These are phyloP conservation scores for Epicoccum sorghinum DNA, from an alignment of 2,329 filamentous ascomycete genomes.

Conservation along the genomic window DNA sequence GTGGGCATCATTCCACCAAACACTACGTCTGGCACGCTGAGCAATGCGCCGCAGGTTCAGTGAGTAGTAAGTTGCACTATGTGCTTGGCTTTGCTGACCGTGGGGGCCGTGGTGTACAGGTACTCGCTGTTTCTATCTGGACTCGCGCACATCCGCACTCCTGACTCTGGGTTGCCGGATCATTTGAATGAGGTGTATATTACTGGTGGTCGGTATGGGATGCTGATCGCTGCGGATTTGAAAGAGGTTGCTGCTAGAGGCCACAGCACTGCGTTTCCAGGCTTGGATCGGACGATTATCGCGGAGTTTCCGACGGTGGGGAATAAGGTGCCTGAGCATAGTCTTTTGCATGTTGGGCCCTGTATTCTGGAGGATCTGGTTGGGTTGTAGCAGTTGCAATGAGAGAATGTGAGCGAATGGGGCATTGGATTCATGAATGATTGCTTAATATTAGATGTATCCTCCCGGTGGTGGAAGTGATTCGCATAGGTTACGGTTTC, in stretches of 20 bases:
- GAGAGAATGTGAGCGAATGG: no score
- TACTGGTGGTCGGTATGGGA: not conserved
- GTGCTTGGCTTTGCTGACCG: no score
- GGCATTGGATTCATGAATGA: no score
- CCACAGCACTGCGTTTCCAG: not conserved
- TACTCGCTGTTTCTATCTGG: not conserved
- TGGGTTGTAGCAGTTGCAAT: not conserved
- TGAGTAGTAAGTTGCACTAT: not conserved
- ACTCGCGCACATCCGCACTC: not conserved
- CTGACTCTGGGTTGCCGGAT: not conserved
- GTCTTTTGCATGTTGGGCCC: not conserved
- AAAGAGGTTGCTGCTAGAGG: not conserved
- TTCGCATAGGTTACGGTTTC: no score
- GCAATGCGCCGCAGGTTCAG: not conserved
- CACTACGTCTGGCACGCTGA: not conserved
- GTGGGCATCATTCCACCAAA: not conserved
- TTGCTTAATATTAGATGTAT: no score
- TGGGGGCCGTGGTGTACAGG: not conserved
- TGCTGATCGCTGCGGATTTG: not conserved
- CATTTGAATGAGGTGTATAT: not conserved
- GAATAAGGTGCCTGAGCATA: not conserved
- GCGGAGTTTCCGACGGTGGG: not conserved
- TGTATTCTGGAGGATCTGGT: not conserved
- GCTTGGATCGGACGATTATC: not conserved
- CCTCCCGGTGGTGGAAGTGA: no score